Base-by-base conservation (phyloP, 495 filamentous ascomycete species). In the Xylaria flabelliformis region DNA sequence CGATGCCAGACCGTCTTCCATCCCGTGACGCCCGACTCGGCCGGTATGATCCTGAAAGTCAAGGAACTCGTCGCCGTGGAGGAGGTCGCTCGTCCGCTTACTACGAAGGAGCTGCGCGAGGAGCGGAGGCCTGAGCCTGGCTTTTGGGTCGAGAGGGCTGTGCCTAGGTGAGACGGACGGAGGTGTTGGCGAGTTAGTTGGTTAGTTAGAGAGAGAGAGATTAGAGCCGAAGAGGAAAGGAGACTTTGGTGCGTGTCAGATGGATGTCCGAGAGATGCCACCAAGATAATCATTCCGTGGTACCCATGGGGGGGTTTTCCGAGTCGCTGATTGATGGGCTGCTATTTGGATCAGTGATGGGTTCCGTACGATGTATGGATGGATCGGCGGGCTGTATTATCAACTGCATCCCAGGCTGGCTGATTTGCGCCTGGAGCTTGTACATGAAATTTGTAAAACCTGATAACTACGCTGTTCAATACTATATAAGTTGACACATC, bases 11-110 rank as follows among this genome's bases (percentile, higher is more conserved):
- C 92, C 70, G 97, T 98, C 74, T 99, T 97, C 87, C 91, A 97
- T 79, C 91, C 93, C 42, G 96, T 97, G 68, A 89, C 89, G 36
- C 87, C 89, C 21, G 90, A 94, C 72, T 88, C 93, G 67, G 97
- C 97, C 4, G 97, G 97, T 82, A 94, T 97, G 84, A 96, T 99
- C 81, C 92, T 98, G 89, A 94, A 92, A 81, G 94, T 99, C 62
- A 99, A 99, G 82, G 97, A 99, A 81, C 85, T 99, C 70, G 92
- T 99, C 7, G 86, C 88, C 15, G 95, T 99, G 32, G 83, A 89
- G 50, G 96, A 98, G 82, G 94, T 97, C 50, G 92, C 92, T 19
- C 76, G 80, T 67, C 77, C 88, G n/a, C 79, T 94, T 78, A 91
- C 89, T 24, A 90, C 90, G 78, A 83, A 86, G 70, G 91, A 98